Conservation (phyloP, 2,329 filamentous ascomycete genomes). For the Calonectria crousiana region DNA sequence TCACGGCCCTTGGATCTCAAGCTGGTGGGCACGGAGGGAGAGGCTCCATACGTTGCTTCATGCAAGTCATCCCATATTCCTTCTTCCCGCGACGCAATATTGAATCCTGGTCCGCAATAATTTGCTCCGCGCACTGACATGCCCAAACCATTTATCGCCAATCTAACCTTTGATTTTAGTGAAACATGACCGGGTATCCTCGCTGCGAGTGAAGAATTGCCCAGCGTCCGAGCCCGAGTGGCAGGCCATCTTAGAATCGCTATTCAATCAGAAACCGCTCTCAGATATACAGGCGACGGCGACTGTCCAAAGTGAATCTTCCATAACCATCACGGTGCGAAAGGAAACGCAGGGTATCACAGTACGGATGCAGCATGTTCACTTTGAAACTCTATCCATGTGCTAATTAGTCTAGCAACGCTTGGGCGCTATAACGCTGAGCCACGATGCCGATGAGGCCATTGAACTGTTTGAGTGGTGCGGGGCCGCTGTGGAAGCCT, state of each 20-base stretch:
- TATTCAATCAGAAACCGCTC: slow-evolving; percentile 65
- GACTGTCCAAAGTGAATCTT: slow-evolving; percentile 63
- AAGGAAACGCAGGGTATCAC: slow-evolving; percentile 77
- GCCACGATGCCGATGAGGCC: slow-evolving; percentile 66
- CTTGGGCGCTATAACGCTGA: slow-evolving; percentile 73
- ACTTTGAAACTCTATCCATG: slow-evolving; percentile 21
- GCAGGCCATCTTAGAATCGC: slow-evolving; percentile 69
- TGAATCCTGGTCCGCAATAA: slow-evolving; percentile 29
- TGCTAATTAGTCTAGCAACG: slow-evolving; percentile 66
- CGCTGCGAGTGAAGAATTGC: slow-evolving; percentile 65
- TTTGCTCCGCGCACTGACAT: slow-evolving; percentile 34
- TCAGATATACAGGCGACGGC: slow-evolving; percentile 71
- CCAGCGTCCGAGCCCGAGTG: slow-evolving; percentile 74
- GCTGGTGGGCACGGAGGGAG: slow-evolving; percentile 76
- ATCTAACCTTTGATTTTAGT: slow-evolving; percentile 55
- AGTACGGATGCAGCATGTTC: slow-evolving; percentile 55
- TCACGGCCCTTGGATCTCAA: slow-evolving; percentile 72
- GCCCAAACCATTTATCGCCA: slow-evolving; percentile 24
- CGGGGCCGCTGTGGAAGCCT: slow-evolving; percentile 65
- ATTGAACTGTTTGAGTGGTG: slow-evolving; percentile 80
- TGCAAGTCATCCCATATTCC: slow-evolving; percentile 60
- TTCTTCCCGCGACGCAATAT: slow-evolving; percentile 29
- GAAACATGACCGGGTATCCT: slow-evolving; percentile 66
- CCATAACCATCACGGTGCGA: slow-evolving; percentile 72
- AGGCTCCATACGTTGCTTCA: slow-evolving; percentile 68